phyloP scores from a whole-genome alignment of 192 early-diverging fungal genomes.

The Podila verticillata region DNA sequence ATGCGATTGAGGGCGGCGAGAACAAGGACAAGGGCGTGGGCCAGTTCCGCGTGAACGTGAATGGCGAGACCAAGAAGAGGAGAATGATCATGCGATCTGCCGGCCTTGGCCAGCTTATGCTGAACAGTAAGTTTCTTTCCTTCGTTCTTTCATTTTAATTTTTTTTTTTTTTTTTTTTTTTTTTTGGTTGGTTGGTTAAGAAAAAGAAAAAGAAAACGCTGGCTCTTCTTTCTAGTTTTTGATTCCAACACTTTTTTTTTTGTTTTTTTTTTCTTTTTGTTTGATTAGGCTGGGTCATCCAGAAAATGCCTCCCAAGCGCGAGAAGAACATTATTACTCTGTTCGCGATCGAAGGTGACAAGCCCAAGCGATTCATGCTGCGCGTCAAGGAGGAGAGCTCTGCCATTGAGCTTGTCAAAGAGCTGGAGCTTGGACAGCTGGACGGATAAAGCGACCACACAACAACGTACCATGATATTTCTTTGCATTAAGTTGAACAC shows the following conservation, averaged over 20 bases:
- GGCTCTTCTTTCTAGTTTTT: neutral
- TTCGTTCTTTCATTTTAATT: neutral
- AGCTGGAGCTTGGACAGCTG: constrained; percentile 9
- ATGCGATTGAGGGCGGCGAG: neutral
- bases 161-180: too few relatives aligned
- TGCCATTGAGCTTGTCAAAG: constrained; percentile 9
- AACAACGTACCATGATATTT: too few relatives aligned
- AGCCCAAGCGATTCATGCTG: constrained; percentile 15
- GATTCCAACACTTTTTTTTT: too few relatives aligned
- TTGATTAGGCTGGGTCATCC: constrained; percentile 26
- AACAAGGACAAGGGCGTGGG: constrained; percentile 19
- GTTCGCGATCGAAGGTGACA: constrained; percentile 12
- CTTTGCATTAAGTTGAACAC: too few relatives aligned
- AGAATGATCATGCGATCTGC: constrained; percentile 23
- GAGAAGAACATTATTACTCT: constrained; percentile 12
- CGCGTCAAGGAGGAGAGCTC: constrained; percentile 14
- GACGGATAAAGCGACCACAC: neutral
- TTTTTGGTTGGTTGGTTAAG: too few relatives aligned
- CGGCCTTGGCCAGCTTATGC: constrained; percentile 4
- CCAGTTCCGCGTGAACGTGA: constrained; percentile 28
- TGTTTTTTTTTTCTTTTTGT: neutral
- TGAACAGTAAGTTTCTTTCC: constrained; percentile 12
- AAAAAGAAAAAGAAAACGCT: too few relatives aligned
- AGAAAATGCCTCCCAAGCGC: constrained; percentile 12
- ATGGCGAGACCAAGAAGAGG: constrained; percentile 9